Percentiles rank a stretch among this genome's conserved stretches.
Evolutionary conservation across 1,139 yeast genomes (phyloP).

Genomic region (Blastobotrys indianensis): DNA sequence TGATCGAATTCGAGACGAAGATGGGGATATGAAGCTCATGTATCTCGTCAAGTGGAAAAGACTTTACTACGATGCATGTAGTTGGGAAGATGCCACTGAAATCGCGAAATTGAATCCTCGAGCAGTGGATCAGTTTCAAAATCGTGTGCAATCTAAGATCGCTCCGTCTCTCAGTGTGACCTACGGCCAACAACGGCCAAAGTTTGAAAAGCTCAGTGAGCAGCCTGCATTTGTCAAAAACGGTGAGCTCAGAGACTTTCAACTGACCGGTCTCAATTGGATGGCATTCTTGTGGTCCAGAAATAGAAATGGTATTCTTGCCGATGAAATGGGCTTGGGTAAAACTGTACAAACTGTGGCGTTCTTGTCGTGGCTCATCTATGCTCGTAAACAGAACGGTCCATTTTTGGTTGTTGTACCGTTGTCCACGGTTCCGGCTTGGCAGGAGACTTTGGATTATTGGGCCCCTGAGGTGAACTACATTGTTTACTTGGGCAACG

Average conservation of each 20-base stretch:
- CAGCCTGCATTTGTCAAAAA: slow-evolving; percentile 90
- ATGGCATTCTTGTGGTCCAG: slow-evolving; percentile 99
- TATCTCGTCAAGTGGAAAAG: slow-evolving; percentile 93
- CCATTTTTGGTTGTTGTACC: slow-evolving; percentile 97
- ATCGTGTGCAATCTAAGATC: slow-evolving; percentile 74
- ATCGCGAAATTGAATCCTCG: slow-evolving; percentile 81
- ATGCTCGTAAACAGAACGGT: slow-evolving; percentile 92
- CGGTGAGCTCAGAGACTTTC: slow-evolving; percentile 94
- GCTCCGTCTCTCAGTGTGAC: slow-evolving; percentile 75
- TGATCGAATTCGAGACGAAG: slow-evolving; percentile 57
- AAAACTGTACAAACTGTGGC: slow-evolving; percentile 97
- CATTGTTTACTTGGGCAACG: slow-evolving; percentile 87
- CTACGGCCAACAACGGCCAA: slow-evolving; percentile 74
- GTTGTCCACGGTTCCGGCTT: slow-evolving; percentile 90
- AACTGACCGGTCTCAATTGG: slow-evolving; percentile 96
- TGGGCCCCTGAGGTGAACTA: slow-evolving; percentile 98
- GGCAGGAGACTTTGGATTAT: slow-evolving; percentile 97
- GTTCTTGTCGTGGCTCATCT: slow-evolving; percentile 88
- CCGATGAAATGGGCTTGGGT: slow-evolving; percentile 99
- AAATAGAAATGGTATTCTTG: slow-evolving; percentile 93
- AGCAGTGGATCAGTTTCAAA: slow-evolving; percentile 79
- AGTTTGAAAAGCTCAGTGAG: slow-evolving; percentile 74
- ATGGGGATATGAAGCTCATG: slow-evolving; percentile 62
- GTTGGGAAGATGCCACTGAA: slow-evolving; percentile 93
- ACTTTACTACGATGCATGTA: slow-evolving; percentile 87